These are phyloP conservation scores for Ulota crispa DNA, from an alignment of 225 moss, liverwort and hornwort genomes.

Conservation along the genomic window DNA sequence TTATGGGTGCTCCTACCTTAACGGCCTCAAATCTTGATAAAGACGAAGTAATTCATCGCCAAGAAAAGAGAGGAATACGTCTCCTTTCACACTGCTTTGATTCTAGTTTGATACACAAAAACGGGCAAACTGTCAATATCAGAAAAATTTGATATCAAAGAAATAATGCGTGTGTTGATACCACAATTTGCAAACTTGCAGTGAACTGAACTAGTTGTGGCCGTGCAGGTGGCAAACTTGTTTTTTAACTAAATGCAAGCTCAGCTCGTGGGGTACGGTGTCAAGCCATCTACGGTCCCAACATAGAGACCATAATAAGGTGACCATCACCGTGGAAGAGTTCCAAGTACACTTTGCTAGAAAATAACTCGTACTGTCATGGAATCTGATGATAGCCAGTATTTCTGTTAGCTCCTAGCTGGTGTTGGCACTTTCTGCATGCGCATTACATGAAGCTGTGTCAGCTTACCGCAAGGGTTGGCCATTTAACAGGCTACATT, in stretches of 20 bases:
- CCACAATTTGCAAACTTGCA: conserved; percentile 13
- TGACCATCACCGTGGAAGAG: conserved; percentile 17
- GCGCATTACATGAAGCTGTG: conserved; percentile 46
- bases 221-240: conserved; percentile 75
- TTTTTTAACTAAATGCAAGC: conserved; percentile 86
- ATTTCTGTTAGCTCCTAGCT: conserved; percentile 20
- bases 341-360: conserved; percentile 13
- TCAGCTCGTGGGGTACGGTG: conserved; percentile 78
- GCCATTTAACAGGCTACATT: conserved; percentile 11
- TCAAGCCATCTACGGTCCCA: conserved; percentile 86
- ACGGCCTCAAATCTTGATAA: not conserved
- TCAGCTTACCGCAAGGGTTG: not conserved
- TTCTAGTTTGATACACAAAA: too few species aligned
- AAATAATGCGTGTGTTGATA: not conserved
- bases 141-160: not conserved
- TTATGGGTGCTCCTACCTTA: too few species aligned
- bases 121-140: not conserved
- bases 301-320: conserved; percentile 54
- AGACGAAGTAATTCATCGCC: not conserved
- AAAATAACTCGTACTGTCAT: conserved; percentile 33
- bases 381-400: conserved; percentile 32
- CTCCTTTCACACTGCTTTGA: not conserved
- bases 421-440: conserved; percentile 28
- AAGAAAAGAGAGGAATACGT: not conserved
- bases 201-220: conserved; percentile 3